These are phyloP conservation scores for Notholithocarpus densiflorus DNA, from an alignment of 306 rosid genomes.

Conservation along the genomic window DNA sequence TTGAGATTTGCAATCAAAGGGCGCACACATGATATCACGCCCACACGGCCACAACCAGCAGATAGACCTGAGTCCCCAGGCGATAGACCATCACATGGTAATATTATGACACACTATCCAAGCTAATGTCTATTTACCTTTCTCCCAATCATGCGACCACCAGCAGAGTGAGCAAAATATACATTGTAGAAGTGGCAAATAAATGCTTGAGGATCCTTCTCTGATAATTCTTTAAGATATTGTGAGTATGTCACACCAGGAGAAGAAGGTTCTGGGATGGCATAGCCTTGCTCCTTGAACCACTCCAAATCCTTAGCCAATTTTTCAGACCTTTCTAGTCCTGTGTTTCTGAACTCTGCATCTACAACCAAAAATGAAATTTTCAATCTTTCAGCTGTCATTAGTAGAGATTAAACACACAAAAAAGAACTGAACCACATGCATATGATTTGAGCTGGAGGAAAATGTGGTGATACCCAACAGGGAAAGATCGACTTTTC, in stretches of 20 bases:
- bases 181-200: constrained; percentile 91
- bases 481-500: neutral
- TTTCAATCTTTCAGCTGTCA: neutral
- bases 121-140: constrained; percentile 45
- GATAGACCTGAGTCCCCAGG: neutral
- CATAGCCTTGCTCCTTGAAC: constrained; percentile 87
- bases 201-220: constrained; percentile 83
- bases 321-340: constrained; percentile 86
- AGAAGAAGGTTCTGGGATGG: constrained; percentile 81
- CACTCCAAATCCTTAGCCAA: constrained; percentile 88
- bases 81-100: neutral
- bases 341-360: constrained; percentile 83
- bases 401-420: neutral
- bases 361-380: constrained; percentile 32
- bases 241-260: constrained; percentile 71
- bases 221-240: constrained; percentile 73
- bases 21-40: neutral
- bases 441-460: neutral
- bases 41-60: neutral
- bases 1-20: neutral
- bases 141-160: constrained; percentile 94
- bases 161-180: constrained; percentile 95
- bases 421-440: neutral
- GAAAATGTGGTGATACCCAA: neutral
- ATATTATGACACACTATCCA: neutral